Percentiles rank a stretch among this genome's conserved stretches.
phyloP scores from a whole-genome alignment of 2,329 filamentous ascomycete species.

The Colletotrichum chlorophyti region DNA sequence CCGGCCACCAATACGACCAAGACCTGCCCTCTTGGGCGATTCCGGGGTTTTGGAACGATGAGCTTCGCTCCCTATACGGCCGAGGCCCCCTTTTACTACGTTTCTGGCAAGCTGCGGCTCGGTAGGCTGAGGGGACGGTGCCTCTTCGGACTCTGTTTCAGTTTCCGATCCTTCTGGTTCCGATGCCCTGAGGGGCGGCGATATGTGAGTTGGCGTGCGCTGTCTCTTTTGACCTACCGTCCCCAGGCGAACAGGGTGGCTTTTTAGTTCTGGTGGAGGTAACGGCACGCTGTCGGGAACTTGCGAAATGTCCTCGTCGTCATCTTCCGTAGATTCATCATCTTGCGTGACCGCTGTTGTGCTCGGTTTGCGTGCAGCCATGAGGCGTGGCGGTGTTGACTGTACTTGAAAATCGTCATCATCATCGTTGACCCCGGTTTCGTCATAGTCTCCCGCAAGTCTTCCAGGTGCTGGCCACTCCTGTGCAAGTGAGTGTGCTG shows the following conservation, averaged over 20 bases:
- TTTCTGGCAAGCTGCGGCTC: background rate
- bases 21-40: slow-evolving; percentile 37
- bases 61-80: background rate
- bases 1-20: slow-evolving; percentile 51
- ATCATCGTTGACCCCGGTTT: slow-evolving; percentile 38
- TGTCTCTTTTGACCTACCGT: slow-evolving; percentile 43
- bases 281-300: slow-evolving; percentile 31
- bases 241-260: slow-evolving; percentile 38
- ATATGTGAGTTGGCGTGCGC: slow-evolving; percentile 32
- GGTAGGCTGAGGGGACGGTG: background rate
- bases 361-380: slow-evolving; percentile 34
- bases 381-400: slow-evolving; percentile 50
- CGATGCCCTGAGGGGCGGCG: slow-evolving; percentile 29
- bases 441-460: background rate
- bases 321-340: slow-evolving; percentile 42
- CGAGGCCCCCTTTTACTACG: background rate
- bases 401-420: slow-evolving; percentile 62
- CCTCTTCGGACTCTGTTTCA: slow-evolving; percentile 50
- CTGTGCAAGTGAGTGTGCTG: slow-evolving; percentile 24
- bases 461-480: slow-evolving; percentile 20
- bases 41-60: background rate
- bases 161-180: slow-evolving; percentile 45
- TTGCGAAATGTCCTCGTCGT: slow-evolving; percentile 37
- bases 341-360: slow-evolving; percentile 30
- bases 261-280: slow-evolving; percentile 29